Percentiles rank a stretch among this genome's conserved stretches.
Evolutionary conservation across 148 eudicot species (phyloP).

Genomic region (Arctostaphylos glauca): DNA sequence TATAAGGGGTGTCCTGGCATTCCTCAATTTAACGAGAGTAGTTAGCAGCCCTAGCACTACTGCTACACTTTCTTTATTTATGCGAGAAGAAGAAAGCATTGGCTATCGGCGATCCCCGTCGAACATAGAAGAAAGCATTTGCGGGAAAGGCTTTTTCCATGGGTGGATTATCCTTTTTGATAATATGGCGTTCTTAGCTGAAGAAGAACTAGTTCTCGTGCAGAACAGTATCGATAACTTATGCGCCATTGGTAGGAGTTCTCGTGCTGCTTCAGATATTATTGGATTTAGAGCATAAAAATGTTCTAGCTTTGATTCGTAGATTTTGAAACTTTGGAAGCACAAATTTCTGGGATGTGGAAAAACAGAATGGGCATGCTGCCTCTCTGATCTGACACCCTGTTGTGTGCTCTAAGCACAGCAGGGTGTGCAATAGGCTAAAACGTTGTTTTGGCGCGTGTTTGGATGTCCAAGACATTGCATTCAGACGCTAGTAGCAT

Average conservation of each 20-base stretch:
- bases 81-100: no score
- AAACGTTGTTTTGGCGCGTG: no score
- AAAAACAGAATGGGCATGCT: background rate
- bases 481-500: no score
- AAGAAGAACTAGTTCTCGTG: background rate
- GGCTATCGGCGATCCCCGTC: no score
- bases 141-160: no score
- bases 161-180: background rate
- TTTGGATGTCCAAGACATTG: no score
- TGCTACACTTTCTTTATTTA: no score
- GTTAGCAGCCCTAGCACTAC: no score
- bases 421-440: no score
- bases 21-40: no score
- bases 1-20: background rate
- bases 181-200: background rate
- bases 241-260: background rate
- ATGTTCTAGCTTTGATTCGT: background rate
- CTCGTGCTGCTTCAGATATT: background rate
- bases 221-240: background rate
- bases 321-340: background rate
- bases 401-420: no score
- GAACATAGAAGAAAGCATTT: no score
- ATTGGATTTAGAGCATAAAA: background rate
- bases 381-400: background rate
- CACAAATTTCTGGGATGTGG: background rate